Percentiles rank a stretch among this genome's conserved stretches.
Conservation (phyloP, 2,329 filamentous ascomycete genomes). For the Fusarium guadeloupense region DNA sequence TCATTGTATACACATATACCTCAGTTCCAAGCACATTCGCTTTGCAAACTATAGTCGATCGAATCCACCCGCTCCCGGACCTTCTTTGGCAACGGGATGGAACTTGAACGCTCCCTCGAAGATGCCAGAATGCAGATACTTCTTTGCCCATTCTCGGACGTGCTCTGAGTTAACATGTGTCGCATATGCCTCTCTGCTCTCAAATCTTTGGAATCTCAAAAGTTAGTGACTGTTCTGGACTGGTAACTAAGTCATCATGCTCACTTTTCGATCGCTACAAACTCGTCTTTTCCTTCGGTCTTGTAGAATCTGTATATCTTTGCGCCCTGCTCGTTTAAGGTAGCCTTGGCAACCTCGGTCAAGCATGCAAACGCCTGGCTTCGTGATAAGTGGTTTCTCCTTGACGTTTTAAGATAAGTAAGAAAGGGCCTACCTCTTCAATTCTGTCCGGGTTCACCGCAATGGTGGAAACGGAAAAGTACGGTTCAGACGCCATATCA, state of each 20-base stretch:
- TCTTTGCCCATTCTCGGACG: background rate
- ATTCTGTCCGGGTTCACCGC: no score
- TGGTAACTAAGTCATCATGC: background rate
- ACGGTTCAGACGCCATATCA: no score
- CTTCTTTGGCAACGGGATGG: background rate
- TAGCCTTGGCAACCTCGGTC: background rate
- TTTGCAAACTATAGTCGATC: no score
- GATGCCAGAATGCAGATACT: background rate
- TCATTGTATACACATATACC: no score
- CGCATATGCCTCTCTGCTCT: background rate
- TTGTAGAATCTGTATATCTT: background rate
- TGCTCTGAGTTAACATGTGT: background rate
- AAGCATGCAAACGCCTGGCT: background rate
- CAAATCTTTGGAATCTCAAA: background rate
- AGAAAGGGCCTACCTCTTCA: no score
- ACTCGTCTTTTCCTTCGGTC: background rate
- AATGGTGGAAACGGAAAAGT: no score
- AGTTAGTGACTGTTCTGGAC: no score
- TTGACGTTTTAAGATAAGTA: no score
- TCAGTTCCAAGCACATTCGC: no score
- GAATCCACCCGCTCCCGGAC: no score
- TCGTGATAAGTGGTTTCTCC: background rate
- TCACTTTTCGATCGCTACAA: background rate
- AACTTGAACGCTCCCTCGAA: background rate
- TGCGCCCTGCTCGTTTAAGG: background rate